phyloP scores from a whole-genome alignment of 768 basidiomycete species.

The Tylopilus felleus region DNA sequence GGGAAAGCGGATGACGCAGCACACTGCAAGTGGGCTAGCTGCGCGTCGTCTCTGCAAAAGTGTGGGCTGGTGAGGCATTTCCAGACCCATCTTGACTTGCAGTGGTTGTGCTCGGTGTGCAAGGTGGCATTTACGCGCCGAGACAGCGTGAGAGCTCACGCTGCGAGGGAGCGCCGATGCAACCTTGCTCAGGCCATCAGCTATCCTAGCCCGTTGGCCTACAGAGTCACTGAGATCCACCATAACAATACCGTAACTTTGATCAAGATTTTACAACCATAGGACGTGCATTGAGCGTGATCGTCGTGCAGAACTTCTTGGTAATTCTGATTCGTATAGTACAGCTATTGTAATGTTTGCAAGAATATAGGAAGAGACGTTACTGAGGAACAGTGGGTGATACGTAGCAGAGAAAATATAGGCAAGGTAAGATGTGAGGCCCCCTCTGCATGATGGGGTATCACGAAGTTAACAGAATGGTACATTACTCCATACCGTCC shows the following conservation, averaged over 20 bases:
- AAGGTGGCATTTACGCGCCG: constrained; percentile 6
- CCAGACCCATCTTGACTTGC: constrained; percentile 11
- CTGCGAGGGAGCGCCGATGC: constrained; percentile 2
- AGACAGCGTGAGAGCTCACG: constrained; percentile 17
- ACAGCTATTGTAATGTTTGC: constrained; percentile 18
- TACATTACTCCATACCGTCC: constrained; percentile 6
- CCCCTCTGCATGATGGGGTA: constrained; percentile 2
- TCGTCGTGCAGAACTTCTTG: background rate
- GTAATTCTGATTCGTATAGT: constrained; percentile 13
- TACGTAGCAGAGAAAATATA: constrained; percentile 6
- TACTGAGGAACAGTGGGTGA: background rate
- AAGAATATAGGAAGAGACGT: background rate
- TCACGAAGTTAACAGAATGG: constrained; percentile 4
- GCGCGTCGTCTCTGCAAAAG: constrained; percentile 1
- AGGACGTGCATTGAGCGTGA: background rate
- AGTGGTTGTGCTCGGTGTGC: constrained; percentile 22
- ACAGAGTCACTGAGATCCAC: background rate
- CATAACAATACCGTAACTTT: constrained; percentile 13
- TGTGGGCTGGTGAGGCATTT: constrained; percentile 18
- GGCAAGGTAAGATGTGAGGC: background rate
- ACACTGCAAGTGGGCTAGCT: constrained; percentile 14
- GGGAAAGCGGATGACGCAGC: background rate
- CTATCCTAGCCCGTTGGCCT: constrained; percentile 15
- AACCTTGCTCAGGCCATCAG: constrained; percentile 1
- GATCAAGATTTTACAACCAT: constrained; percentile 13